Percentiles rank a stretch among this genome's conserved stretches.
phyloP scores from a whole-genome alignment of 1,284 basidiomycete species.

The Somion occarium region DNA sequence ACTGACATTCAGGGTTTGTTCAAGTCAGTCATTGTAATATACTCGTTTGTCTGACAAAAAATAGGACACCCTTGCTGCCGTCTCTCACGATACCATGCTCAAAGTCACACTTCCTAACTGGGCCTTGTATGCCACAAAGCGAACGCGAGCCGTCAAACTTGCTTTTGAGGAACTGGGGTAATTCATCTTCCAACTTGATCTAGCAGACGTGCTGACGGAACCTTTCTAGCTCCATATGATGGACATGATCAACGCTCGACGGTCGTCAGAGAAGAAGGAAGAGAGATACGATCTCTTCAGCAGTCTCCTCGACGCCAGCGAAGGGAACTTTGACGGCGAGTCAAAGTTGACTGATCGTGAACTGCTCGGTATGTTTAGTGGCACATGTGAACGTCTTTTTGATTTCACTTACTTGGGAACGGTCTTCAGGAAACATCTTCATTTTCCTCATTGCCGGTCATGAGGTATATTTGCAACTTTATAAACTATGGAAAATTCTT shows the following conservation, averaged over 20 bases:
- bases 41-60: background rate
- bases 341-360: conserved; percentile 41
- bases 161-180: conserved; percentile 51
- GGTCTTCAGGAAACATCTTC: conserved; percentile 42
- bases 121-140: conserved; percentile 35
- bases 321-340: conserved; percentile 28
- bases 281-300: conserved; percentile 52
- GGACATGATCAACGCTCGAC: conserved; percentile 50
- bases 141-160: conserved; percentile 29
- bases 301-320: conserved; percentile 47
- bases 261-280: conserved; percentile 32
- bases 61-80: conserved; percentile 40
- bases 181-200: background rate
- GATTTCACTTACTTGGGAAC: background rate
- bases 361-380: conserved; percentile 37
- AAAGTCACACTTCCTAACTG: conserved; percentile 42
- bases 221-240: conserved; percentile 41
- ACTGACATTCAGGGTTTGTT: conserved; percentile 46
- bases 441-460: conserved; percentile 50
- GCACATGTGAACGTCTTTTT: background rate
- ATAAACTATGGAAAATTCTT: background rate
- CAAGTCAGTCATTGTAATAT: background rate
- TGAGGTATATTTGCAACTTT: conserved; percentile 35
- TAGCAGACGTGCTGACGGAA: background rate
- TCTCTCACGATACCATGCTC: conserved; percentile 38